These are phyloP conservation scores for Streptanthus diversifolius DNA, from an alignment of 345 rosid genomes.

Conservation along the genomic window DNA sequence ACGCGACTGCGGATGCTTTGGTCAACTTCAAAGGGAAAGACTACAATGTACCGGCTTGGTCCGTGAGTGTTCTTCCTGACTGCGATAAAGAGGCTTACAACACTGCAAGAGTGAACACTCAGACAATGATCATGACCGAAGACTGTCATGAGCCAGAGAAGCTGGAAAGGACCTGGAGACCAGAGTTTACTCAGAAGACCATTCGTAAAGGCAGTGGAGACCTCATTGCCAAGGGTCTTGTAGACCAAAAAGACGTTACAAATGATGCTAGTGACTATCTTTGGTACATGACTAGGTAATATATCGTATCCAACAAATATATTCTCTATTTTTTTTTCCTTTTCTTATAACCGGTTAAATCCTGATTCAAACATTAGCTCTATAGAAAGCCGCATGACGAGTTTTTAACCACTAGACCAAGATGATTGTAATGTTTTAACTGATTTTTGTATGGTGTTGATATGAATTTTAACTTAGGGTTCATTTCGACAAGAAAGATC, in stretches of 20 bases:
- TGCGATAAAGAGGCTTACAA: conserved; percentile 53
- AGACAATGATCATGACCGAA: conserved; percentile 47
- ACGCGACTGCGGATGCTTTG: conserved; percentile 39
- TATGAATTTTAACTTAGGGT: conserved; percentile 13
- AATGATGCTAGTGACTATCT: conserved; percentile 59
- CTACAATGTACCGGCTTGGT: conserved; percentile 60
- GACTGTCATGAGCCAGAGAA: conserved; percentile 33
- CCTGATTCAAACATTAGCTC: neutral
- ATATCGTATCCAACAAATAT: neutral
- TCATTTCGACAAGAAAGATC: conserved; percentile 40
- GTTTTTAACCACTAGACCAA: neutral
- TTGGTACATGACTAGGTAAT: conserved; percentile 75
- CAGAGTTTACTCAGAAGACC: conserved; percentile 36
- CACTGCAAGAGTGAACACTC: conserved; percentile 66
- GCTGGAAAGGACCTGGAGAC: conserved; percentile 60
- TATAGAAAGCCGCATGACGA: neutral
- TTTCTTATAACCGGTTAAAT: neutral
- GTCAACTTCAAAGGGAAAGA: conserved; percentile 45
- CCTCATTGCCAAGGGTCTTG: conserved; percentile 23
- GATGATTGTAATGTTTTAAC: neutral
- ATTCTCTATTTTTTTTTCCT: neutral
- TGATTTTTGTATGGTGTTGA: neutral
- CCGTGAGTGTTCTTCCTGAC: conserved; percentile 65
- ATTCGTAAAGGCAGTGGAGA: conserved; percentile 38
- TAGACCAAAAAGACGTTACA: conserved; percentile 55